Conservation (phyloP, 2,329 filamentous ascomycete genomes). For the Pseudogymnoascus sp. region DNA sequence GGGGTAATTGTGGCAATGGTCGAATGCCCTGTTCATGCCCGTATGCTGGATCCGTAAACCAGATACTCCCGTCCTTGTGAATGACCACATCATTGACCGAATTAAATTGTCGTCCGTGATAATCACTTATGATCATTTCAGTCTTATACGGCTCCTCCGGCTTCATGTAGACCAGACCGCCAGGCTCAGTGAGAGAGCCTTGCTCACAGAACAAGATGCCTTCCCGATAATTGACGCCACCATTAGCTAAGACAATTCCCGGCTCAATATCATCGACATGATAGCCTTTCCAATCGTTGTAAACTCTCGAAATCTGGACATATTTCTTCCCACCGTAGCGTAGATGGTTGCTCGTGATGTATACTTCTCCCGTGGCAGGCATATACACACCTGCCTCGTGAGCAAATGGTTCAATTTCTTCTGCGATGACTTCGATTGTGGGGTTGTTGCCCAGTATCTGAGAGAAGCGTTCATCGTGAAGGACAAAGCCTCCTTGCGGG, state of each 20-base stretch:
- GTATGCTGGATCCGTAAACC: conserved; percentile 59
- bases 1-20: conserved; percentile 45
- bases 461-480: conserved; percentile 47
- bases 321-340: conserved; percentile 8
- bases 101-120: conserved; percentile 52
- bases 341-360: conserved; percentile 20
- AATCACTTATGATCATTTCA: conserved; percentile 51
- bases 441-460: conserved; percentile 44
- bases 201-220: conserved; percentile 26
- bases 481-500: conserved; percentile 11
- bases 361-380: conserved; percentile 16
- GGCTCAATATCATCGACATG: conserved; percentile 22
- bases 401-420: conserved; percentile 35
- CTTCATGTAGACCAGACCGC: conserved; percentile 23
- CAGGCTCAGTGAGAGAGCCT: conserved; percentile 15
- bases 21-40: conserved; percentile 54
- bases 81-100: conserved; percentile 55
- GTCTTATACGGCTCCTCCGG: conserved; percentile 18
- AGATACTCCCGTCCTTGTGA: conserved; percentile 50
- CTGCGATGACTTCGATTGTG: conserved; percentile 39
- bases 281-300: conserved; percentile 40
- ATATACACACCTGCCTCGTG: conserved; percentile 50
- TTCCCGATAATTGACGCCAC: conserved; percentile 21
- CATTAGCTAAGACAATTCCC: conserved; percentile 20
- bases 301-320: conserved; percentile 20